These are phyloP conservation scores for Penicillium robsamsonii DNA, from an alignment of 495 filamentous ascomycete species.

Conservation along the genomic window DNA sequence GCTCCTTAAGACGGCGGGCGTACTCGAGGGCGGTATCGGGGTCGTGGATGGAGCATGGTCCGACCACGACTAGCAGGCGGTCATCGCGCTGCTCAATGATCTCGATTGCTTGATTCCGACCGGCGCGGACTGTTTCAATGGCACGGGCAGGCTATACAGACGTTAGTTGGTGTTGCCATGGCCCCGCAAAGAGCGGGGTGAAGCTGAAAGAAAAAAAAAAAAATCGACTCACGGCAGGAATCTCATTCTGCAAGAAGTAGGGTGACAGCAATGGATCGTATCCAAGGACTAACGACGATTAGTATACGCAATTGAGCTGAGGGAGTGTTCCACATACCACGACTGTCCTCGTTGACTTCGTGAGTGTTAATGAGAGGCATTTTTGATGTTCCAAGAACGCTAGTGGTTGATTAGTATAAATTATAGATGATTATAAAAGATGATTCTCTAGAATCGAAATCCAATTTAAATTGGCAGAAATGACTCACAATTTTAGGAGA, in stretches of 20 bases:
- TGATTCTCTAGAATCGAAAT: background rate
- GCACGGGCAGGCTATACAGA: conserved; percentile 43
- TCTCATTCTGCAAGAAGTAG: conserved; percentile 79
- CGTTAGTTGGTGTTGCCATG: conserved; percentile 12
- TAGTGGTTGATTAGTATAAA: background rate
- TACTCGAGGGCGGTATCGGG: conserved; percentile 87
- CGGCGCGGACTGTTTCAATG: conserved; percentile 70
- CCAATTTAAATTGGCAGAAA: background rate
- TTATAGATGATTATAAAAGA: background rate
- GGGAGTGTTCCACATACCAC: conserved; percentile 38
- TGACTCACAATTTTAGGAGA: conserved; percentile 7
- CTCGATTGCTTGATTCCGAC: conserved; percentile 75
- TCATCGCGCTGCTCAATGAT: conserved; percentile 80
- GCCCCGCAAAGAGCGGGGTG: conserved; percentile 10
- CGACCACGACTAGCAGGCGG: conserved; percentile 89
- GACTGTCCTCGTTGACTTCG: conserved; percentile 53
- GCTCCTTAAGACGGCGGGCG: conserved; percentile 66
- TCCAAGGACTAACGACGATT: conserved; percentile 66
- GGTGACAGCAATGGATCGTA: conserved; percentile 95
- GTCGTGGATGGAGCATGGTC: conserved; percentile 97
- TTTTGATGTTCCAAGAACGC: background rate
- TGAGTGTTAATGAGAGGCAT: conserved; percentile 52
- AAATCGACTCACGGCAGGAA: conserved; percentile 68
- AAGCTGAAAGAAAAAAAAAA: conserved; percentile 12
- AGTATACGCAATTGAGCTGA: conserved; percentile 1